Percentiles rank a stretch among this genome's conserved stretches.
Conservation (phyloP, 2,329 filamentous ascomycete species). For the Aspergillus versicolor region DNA sequence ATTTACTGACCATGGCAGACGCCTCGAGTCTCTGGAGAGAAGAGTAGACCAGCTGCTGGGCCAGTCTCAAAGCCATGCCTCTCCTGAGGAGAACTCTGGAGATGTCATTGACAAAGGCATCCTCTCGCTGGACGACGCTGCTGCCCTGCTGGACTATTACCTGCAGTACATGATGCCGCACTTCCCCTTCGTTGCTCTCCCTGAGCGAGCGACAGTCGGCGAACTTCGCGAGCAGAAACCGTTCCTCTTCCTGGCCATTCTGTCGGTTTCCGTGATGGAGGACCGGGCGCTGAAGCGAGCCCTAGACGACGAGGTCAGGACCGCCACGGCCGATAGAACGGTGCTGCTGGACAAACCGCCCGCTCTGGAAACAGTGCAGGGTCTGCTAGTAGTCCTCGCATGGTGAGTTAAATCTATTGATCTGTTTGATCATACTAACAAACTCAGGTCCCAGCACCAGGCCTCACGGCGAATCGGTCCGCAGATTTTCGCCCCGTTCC, state of each 20-base stretch:
- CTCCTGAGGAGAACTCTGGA: background rate
- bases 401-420: slow-evolving; percentile 27
- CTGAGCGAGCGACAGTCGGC: slow-evolving; percentile 21
- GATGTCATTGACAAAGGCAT: slow-evolving; percentile 21
- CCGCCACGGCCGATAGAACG: slow-evolving; percentile 30
- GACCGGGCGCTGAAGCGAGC: slow-evolving; percentile 34
- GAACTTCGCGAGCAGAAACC: slow-evolving; percentile 31
- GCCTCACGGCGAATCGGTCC: slow-evolving; percentile 20
- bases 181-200: slow-evolving; percentile 39
- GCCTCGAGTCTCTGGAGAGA: slow-evolving; percentile 12
- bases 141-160: slow-evolving; percentile 31
- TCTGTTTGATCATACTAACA: slow-evolving; percentile 1
- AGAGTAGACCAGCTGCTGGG: slow-evolving; percentile 13
- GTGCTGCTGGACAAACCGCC: slow-evolving; percentile 30
- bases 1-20: background rate
- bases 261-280: slow-evolving; percentile 33
- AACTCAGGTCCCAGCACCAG: slow-evolving; percentile 33
- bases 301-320: slow-evolving; percentile 32
- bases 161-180: slow-evolving; percentile 36
- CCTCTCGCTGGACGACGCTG: slow-evolving; percentile 19
- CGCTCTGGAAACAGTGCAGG: slow-evolving; percentile 42
- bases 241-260: slow-evolving; percentile 36
- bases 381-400: slow-evolving; percentile 36
- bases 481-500: slow-evolving; percentile 33
- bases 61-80: background rate